Base-by-base conservation (phyloP, 2,329 filamentous ascomycete genomes). In the Biscogniauxia marginata region DNA sequence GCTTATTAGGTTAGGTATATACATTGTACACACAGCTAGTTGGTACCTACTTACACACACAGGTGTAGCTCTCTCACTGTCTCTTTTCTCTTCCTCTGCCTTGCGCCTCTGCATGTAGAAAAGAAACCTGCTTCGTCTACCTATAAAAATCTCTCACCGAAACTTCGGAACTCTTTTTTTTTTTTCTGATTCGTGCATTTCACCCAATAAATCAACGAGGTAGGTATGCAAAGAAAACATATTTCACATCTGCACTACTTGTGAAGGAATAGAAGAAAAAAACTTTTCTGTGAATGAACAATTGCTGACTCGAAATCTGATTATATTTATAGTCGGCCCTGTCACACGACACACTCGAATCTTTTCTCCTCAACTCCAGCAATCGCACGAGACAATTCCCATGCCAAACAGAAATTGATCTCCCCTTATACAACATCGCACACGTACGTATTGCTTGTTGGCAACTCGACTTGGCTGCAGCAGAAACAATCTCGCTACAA, bases 381-480 rank as follows among this genome's bases (percentile, higher is more conserved):
- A 39, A 6, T 16, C 9, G 13, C 7, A 2, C 30, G 11, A 39
- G 2, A 39, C 30, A 16, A 39, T 39, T 39, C 30, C 13, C 56
- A 61, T 64, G 63, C 61, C 59, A 59, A 59, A 56, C 54, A 50
- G 49, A 63, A 67, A 65, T 65, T 59, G 23, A 64, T 48, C 57
- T 20, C 23, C 13, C 48, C 52, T n/a, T 55, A 49, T 46, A 39
- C 30, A 39, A 49, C 25, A 34, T 50, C 9, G 18, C 24, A 50
- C 53, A 16, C 44, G 9, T 46, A 58, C 53, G 22, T 57, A 55
- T 46, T 52, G 30, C 54, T 58, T 51, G 51, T 52, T 50, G 49
- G 24, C 55, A 20, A 58, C 50, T 13, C 45, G 24, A 57, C 59
- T 59, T 59, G 50, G 57, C 59, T 51, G 53, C 64, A 63, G 64